These are phyloP conservation scores for Capsaspora owczarzaki DNA, from an alignment of 78 protist genomes.

Conservation along the genomic window DNA sequence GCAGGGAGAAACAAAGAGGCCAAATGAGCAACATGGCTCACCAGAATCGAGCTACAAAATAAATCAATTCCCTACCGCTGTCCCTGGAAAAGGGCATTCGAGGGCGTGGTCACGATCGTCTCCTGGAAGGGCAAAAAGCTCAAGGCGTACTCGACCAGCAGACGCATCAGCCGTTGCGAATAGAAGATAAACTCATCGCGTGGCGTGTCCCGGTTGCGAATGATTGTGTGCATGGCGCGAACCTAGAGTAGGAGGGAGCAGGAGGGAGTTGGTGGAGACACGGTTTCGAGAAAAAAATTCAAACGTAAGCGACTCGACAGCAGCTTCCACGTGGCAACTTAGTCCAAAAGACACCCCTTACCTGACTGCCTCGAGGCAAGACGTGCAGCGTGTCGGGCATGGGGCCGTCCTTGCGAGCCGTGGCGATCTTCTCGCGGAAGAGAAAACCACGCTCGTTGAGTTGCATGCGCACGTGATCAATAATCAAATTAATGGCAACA, in stretches of 20 bases:
- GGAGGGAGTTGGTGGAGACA: too few species aligned
- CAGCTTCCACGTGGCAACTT: too few species aligned
- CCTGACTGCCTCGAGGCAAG: neutral
- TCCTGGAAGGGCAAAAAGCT: neutral
- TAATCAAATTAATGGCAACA: slow-evolving; percentile 20
- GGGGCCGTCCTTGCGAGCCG: neutral
- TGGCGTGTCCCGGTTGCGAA: slow-evolving; percentile 31
- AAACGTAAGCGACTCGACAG: too few species aligned
- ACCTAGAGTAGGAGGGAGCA: too few species aligned
- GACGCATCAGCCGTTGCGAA: slow-evolving; percentile 45
- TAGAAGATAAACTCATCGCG: slow-evolving; percentile 47
- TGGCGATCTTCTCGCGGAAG: slow-evolving; percentile 11
- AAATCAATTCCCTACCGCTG: neutral
- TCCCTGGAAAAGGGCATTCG: neutral
- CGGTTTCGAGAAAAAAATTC: too few species aligned
- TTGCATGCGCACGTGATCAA: neutral
- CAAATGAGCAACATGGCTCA: too few species aligned
- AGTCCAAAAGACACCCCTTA: neutral
- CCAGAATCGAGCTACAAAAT: neutral
- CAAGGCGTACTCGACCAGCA: slow-evolving; percentile 42
- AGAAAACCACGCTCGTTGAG: neutral
- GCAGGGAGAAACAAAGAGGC: too few species aligned
- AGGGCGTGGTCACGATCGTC: slow-evolving; percentile 19
- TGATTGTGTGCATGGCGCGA: slow-evolving; percentile 35
- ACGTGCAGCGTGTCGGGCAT: slow-evolving; percentile 14